Percentiles rank a stretch among this genome's conserved stretches.
phyloP scores from a whole-genome alignment of 805 yeast genomes.

The Tetrapisispora namnaoensis region DNA sequence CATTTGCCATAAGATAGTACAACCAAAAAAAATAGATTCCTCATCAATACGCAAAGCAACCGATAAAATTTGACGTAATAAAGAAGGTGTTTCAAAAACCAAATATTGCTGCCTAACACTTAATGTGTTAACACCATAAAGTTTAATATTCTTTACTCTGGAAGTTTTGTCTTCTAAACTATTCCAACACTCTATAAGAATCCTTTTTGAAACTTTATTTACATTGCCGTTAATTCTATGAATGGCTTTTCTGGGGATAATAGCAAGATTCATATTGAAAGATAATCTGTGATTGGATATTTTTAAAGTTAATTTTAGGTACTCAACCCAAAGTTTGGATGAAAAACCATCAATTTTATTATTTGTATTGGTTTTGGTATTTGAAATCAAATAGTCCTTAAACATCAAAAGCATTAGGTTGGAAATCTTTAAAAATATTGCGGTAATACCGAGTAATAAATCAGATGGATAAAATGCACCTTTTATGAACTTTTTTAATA shows the following conservation, averaged over 20 bases:
- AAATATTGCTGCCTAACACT: slow-evolving; percentile 69
- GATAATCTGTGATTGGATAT: slow-evolving; percentile 60
- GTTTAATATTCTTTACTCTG: slow-evolving; percentile 39
- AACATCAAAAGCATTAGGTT: slow-evolving; percentile 45
- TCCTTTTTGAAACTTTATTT: slow-evolving; percentile 21
- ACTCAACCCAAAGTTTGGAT: slow-evolving; percentile 53
- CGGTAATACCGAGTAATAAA: slow-evolving; percentile 64
- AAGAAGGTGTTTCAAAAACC: slow-evolving; percentile 45
- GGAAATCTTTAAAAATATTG: slow-evolving; percentile 47
- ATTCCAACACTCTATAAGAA: slow-evolving; percentile 47
- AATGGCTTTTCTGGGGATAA: slow-evolving; percentile 65
- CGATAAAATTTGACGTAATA: slow-evolving; percentile 44
- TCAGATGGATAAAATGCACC: slow-evolving; percentile 54
- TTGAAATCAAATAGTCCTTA: slow-evolving; percentile 38
- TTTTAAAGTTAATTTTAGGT: slow-evolving; percentile 45
- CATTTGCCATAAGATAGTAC: slow-evolving; percentile 48
- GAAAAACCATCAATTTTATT: slow-evolving; percentile 43
- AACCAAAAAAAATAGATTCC: slow-evolving; percentile 52
- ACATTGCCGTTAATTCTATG: slow-evolving; percentile 51
- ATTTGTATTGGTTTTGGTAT: slow-evolving; percentile 44
- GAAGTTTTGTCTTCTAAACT: slow-evolving; percentile 52
- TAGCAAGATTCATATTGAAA: slow-evolving; percentile 58
- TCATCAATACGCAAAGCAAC: slow-evolving; percentile 48
- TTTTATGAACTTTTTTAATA: slow-evolving; percentile 42
- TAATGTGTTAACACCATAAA: slow-evolving; percentile 51